A percentile compares a stretch with the other conserved stretches of the same genome.
These are phyloP conservation scores for Jaltomata sinuosa DNA, from an alignment of 257 asterid genomes.

Conservation along the genomic window DNA sequence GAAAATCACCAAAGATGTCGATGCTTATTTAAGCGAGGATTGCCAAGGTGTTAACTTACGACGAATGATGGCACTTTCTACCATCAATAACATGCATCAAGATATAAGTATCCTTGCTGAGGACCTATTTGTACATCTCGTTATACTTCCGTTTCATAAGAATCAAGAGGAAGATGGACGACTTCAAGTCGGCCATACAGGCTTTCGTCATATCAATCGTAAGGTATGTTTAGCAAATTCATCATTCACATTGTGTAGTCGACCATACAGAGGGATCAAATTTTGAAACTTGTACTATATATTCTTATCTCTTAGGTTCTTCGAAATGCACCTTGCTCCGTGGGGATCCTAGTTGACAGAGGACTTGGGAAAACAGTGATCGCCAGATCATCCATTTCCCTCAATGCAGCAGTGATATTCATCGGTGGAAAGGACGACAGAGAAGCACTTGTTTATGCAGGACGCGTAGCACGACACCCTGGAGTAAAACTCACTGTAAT, in stretches of 20 bases:
- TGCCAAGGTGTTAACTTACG: constrained; percentile 46
- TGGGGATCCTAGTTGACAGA: constrained; percentile 75
- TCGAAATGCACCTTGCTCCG: constrained; percentile 81
- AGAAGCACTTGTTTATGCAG: constrained; percentile 76
- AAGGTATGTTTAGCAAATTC: constrained; percentile 34
- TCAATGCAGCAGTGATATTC: constrained; percentile 80
- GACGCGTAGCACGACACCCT: constrained; percentile 77
- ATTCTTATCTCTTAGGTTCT: constrained; percentile 36
- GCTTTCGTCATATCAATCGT: constrained; percentile 78
- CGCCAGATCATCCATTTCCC: constrained; percentile 38
- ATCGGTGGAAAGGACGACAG: constrained; percentile 92
- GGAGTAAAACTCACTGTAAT: constrained; percentile 87
- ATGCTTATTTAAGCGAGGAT: constrained; percentile 26
- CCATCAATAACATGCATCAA: constrained; percentile 63
- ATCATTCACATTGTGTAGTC: not conserved
- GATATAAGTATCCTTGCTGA: constrained; percentile 76
- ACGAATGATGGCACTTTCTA: constrained; percentile 74
- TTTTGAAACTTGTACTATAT: not conserved
- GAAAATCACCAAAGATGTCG: constrained; percentile 29
- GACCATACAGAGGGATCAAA: too few species aligned
- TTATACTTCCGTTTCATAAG: constrained; percentile 81
- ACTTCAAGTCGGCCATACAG: constrained; percentile 50
- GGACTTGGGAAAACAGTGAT: constrained; percentile 60
- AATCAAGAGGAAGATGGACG: constrained; percentile 60
- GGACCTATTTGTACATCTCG: constrained; percentile 53